Evolutionary conservation across 2,329 filamentous ascomycete species (phyloP).

Genomic region (Aureobasidium zeae): DNA sequence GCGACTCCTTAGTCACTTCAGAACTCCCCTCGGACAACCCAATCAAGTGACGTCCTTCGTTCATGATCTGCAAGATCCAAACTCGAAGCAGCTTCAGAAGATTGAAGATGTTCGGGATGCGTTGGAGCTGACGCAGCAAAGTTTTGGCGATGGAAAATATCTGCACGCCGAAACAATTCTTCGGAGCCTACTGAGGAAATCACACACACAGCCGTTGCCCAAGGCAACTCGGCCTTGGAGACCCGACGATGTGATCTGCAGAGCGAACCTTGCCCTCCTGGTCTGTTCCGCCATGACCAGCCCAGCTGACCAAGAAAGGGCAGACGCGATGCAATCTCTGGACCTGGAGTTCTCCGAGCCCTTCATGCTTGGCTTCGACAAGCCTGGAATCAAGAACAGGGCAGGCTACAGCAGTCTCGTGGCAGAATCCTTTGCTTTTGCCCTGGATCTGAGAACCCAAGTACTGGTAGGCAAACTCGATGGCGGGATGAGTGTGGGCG

Average conservation of each 20-base stretch:
- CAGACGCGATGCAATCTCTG: constrained; percentile 26
- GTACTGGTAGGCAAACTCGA: constrained; percentile 17
- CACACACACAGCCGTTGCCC: constrained; percentile 20
- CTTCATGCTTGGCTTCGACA: constrained; percentile 24
- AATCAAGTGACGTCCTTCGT: constrained; percentile 22
- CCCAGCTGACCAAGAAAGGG: constrained; percentile 23
- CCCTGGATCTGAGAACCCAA: constrained; percentile 48
- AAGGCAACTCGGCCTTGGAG: constrained; percentile 25
- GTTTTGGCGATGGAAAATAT: constrained; percentile 31
- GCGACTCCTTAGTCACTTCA: constrained; percentile 23
- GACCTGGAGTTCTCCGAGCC: constrained; percentile 29
- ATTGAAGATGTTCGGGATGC: constrained; percentile 28
- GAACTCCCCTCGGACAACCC: constrained; percentile 22
- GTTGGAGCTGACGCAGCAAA: constrained; percentile 28
- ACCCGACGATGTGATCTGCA: constrained; percentile 36
- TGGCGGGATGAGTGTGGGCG: constrained; percentile 28
- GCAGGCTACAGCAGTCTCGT: constrained; percentile 34
- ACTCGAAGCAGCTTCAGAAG: constrained; percentile 33
- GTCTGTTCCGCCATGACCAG: constrained; percentile 29
- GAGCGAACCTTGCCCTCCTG: constrained; percentile 37
- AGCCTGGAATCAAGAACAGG: constrained; percentile 10
- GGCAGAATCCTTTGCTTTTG: constrained; percentile 39
- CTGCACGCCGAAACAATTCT: constrained; percentile 34
- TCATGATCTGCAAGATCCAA: constrained; percentile 25
- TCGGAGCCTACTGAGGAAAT: constrained; percentile 30